Percentiles rank a stretch among this genome's conserved stretches.
Evolutionary conservation across 495 filamentous ascomycete genomes (phyloP).

Genomic region (Oidiodendron maius): DNA sequence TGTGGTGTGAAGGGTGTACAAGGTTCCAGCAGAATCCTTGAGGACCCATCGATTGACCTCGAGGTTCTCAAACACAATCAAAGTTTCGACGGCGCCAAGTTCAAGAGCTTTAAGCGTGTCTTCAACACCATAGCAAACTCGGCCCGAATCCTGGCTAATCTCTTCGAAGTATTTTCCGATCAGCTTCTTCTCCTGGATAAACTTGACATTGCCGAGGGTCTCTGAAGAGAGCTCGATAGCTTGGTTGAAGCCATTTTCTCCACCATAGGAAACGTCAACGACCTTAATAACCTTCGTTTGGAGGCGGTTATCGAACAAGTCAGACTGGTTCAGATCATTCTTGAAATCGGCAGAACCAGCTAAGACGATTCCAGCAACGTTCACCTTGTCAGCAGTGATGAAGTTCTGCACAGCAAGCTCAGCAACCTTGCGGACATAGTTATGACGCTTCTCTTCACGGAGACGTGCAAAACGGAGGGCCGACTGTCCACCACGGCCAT

Average conservation of each 20-base stretch:
- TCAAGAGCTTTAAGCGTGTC: constrained; percentile 98
- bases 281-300: constrained; percentile 97
- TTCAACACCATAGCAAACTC: constrained; percentile 94
- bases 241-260: constrained; percentile 99
- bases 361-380: constrained; percentile 88
- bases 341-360: constrained; percentile 99
- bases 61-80: constrained; percentile 98
- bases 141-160: constrained; percentile 93
- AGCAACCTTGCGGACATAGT: constrained; percentile 97
- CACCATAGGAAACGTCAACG: constrained; percentile 96
- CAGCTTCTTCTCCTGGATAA: constrained; percentile 99
- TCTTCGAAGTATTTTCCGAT: constrained; percentile 98
- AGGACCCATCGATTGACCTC: constrained; percentile 88
- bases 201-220: constrained; percentile 98
- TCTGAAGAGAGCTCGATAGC: constrained; percentile 92
- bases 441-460: constrained; percentile 99
- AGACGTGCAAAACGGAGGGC: constrained; percentile 98
- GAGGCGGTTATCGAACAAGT: constrained; percentile 90
- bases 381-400: constrained; percentile 96
- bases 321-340: constrained; percentile 95
- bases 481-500: constrained; percentile 98
- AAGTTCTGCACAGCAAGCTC: constrained; percentile 97
- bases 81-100: constrained; percentile 84
- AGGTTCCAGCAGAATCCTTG: constrained; percentile 64
- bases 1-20: constrained; percentile 78